Evolutionary conservation across 2,329 filamentous ascomycete genomes (phyloP).

Genomic region (Macrophomina tecta): DNA sequence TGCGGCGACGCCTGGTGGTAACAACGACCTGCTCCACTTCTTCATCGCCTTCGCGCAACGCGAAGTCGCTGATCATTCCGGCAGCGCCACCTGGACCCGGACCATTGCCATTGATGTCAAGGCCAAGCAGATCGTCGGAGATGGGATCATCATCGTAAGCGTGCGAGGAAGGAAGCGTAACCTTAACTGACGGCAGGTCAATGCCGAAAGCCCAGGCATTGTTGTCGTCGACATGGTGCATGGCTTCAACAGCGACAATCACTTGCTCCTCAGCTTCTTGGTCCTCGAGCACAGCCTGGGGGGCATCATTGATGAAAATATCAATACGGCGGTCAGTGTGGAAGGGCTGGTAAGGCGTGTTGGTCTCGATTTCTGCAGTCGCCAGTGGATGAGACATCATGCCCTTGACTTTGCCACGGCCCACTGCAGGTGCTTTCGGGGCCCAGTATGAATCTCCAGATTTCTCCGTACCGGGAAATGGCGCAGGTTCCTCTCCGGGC

Average conservation of each 20-base stretch:
- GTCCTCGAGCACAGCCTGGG: constrained; percentile 38
- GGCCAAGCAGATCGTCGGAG: constrained; percentile 56
- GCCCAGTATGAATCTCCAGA: constrained; percentile 22
- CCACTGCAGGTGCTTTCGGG: constrained; percentile 14
- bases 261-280: constrained; percentile 38
- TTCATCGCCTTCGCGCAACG: constrained; percentile 58
- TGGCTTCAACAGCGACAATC: constrained; percentile 27
- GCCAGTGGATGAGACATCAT: constrained; percentile 51
- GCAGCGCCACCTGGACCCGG: constrained; percentile 47
- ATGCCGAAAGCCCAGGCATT: constrained; percentile 61
- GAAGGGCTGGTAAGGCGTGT: constrained; percentile 93
- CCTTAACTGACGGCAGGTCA: constrained; percentile 17
- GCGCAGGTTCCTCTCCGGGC: constrained; percentile 33
- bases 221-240: constrained; percentile 42
- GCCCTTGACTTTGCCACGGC: background rate
- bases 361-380: constrained; percentile 93
- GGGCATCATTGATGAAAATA: constrained; percentile 62
- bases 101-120: constrained; percentile 13
- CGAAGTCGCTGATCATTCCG: constrained; percentile 49
- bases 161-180: constrained; percentile 46
- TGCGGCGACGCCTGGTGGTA: constrained; percentile 73
- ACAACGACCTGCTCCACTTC: constrained; percentile 80
- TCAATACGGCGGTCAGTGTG: constrained; percentile 86
- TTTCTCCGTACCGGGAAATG: constrained; percentile 21
- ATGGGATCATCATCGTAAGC: constrained; percentile 40